Conservation (phyloP, 768 basidiomycete genomes). For the Lentinula edodes region DNA sequence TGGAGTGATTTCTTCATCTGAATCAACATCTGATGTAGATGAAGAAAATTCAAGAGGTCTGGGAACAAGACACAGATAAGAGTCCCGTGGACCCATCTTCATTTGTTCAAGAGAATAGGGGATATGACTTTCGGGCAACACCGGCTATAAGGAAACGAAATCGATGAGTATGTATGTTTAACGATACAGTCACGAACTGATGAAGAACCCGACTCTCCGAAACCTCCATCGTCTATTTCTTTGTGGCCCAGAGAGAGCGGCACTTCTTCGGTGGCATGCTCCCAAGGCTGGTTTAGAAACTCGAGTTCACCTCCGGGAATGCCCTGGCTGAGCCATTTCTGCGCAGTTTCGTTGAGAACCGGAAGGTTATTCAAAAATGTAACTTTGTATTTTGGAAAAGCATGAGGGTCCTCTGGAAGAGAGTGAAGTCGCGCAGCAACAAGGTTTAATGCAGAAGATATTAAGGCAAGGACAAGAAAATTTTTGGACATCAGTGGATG, state of each 20-base stretch:
- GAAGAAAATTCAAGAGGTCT: constrained; percentile 46
- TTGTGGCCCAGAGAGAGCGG: constrained; percentile 32
- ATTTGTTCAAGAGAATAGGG: constrained; percentile 64
- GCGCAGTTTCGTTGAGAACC: constrained; percentile 63
- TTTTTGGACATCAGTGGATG: not conserved
- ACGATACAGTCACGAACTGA: constrained; percentile 32
- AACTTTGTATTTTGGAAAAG: constrained; percentile 79
- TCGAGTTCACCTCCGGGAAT: constrained; percentile 70
- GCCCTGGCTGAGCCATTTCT: constrained; percentile 69
- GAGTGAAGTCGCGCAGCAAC: constrained; percentile 48
- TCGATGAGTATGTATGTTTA: constrained; percentile 11
- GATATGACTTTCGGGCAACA: constrained; percentile 12
- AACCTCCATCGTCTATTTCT: constrained; percentile 55
- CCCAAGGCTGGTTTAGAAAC: constrained; percentile 67
- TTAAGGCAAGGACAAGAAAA: not conserved
- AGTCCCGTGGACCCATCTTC: constrained; percentile 62
- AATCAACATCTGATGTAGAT: constrained; percentile 41
- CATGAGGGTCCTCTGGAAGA: constrained; percentile 73
- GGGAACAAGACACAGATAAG: constrained; percentile 78
- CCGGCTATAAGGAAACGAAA: constrained; percentile 13
- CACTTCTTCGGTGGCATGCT: constrained; percentile 31
- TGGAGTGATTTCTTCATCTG: constrained; percentile 57
- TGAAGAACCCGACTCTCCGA: constrained; percentile 23
- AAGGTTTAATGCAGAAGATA: constrained; percentile 21
- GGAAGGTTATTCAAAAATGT: constrained; percentile 78